These are phyloP conservation scores for Hypoxylon fuscum DNA, from an alignment of 495 filamentous ascomycete species.

Conservation along the genomic window DNA sequence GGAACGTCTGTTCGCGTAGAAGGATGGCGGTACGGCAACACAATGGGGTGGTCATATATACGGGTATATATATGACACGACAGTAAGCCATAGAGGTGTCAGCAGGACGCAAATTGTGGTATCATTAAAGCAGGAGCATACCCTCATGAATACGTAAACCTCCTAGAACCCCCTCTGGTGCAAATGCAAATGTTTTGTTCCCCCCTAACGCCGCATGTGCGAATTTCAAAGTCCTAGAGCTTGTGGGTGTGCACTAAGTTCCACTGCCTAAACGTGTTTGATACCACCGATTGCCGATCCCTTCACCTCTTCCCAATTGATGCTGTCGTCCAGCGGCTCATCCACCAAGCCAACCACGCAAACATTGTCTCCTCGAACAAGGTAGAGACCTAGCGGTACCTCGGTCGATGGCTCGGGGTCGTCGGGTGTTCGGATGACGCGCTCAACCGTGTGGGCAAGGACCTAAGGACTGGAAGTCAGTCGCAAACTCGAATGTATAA, in stretches of 20 bases:
- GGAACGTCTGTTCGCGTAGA: slow-evolving; percentile 56
- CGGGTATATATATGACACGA: slow-evolving; percentile 39
- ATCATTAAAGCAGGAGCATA: slow-evolving; percentile 48
- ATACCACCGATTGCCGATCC: slow-evolving; percentile 84
- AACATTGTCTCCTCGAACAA: slow-evolving; percentile 95
- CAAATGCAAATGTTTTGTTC: slow-evolving; percentile 32
- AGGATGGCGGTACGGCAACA: slow-evolving; percentile 8
- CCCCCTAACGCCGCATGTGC: slow-evolving; percentile 43
- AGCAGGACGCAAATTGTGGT: slow-evolving; percentile 40
- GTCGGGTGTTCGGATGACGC: slow-evolving; percentile 84
- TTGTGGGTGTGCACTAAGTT: not conserved
- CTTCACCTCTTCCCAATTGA: slow-evolving; percentile 90
- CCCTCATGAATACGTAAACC: slow-evolving; percentile 36
- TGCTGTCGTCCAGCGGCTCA: slow-evolving; percentile 83
- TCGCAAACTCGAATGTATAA: not conserved
- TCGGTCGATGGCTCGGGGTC: slow-evolving; percentile 83
- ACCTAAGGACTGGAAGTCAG: slow-evolving; percentile 55
- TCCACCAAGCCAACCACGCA: slow-evolving; percentile 90
- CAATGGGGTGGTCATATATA: slow-evolving; percentile 30
- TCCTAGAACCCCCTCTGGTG: slow-evolving; percentile 26
- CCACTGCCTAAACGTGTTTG: slow-evolving; percentile 63
- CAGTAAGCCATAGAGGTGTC: slow-evolving; percentile 31
- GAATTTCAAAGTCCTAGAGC: slow-evolving; percentile 10
- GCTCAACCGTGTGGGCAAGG: slow-evolving; percentile 82
- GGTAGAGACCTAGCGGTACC: slow-evolving; percentile 85